These are phyloP conservation scores for Xylaria cubensis DNA, from an alignment of 495 filamentous ascomycete genomes.

Conservation along the genomic window DNA sequence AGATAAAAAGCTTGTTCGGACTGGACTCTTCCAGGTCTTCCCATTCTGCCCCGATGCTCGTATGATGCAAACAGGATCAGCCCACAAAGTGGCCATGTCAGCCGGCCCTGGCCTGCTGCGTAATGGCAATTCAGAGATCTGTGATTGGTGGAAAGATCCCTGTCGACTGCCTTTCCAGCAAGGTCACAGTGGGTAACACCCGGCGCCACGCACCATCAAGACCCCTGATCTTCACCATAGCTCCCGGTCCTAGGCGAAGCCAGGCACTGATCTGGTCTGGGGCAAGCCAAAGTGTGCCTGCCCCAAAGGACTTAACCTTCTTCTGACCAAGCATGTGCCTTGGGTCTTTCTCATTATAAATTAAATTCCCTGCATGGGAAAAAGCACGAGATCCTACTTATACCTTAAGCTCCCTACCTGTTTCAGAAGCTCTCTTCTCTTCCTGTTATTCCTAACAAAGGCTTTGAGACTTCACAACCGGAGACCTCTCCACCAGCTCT, in stretches of 20 bases:
- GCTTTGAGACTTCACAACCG: constrained; percentile 2
- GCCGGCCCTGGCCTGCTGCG: constrained; percentile 24
- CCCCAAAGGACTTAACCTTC: background rate
- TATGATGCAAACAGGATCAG: constrained; percentile 23
- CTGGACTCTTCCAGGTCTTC: constrained; percentile 18
- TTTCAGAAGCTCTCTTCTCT: constrained; percentile 2
- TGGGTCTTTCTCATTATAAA: constrained; percentile 1
- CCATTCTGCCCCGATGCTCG: constrained; percentile 19
- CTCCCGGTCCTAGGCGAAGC: background rate
- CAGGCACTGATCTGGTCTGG: constrained; percentile 11
- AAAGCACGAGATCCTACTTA: background rate
- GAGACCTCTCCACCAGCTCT: background rate
- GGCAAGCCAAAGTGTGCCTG: background rate
- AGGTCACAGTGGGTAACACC: constrained; percentile 12
- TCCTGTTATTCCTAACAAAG: background rate
- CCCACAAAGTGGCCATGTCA: constrained; percentile 26
- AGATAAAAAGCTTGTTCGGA: background rate
- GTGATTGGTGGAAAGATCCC: constrained; percentile 9
- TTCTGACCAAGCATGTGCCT: constrained; percentile 19
- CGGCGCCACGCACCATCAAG: background rate
- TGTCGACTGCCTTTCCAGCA: constrained; percentile 2
- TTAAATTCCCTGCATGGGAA: background rate
- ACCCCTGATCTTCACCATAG: constrained; percentile 13
- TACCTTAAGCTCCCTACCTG: background rate
- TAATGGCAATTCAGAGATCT: constrained; percentile 2